Evolutionary conservation across 1,139 yeast genomes (phyloP).

Genomic region (Wickerhamomyces sp.): DNA sequence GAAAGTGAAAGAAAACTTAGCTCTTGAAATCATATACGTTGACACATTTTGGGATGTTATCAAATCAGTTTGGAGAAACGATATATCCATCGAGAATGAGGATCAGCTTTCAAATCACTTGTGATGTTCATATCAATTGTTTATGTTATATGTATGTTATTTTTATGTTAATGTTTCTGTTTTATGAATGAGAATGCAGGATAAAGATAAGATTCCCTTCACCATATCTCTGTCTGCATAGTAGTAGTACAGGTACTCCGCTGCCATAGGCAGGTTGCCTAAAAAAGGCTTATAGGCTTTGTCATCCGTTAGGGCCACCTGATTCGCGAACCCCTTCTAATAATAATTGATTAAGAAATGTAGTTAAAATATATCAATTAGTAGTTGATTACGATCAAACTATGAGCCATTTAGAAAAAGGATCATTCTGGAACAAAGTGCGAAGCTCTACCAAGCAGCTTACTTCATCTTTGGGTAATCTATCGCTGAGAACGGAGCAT

Average conservation of each 20-base stretch:
- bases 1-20: conserved; percentile 38
- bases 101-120: neutral
- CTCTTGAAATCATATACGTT: conserved; percentile 52
- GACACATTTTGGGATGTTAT: conserved; percentile 78
- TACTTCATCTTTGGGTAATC: conserved; percentile 17
- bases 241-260: too few species aligned
- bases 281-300: too few species aligned
- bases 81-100: neutral
- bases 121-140: neutral
- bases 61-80: conserved; percentile 59
- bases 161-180: too few species aligned
- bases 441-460: conserved; percentile 21
- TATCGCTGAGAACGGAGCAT: conserved; percentile 30
- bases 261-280: too few species aligned
- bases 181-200: neutral
- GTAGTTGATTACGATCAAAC: too few species aligned
- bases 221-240: too few species aligned
- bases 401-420: conserved; percentile 6
- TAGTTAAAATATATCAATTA: too few species aligned
- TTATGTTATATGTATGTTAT: neutral
- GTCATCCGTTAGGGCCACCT: too few species aligned
- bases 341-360: too few species aligned
- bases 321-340: too few species aligned
- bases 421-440: conserved; percentile 21
- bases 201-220: neutral